Conservation (phyloP, 441 rosid species). For the Flueggea neowawraea region DNA sequence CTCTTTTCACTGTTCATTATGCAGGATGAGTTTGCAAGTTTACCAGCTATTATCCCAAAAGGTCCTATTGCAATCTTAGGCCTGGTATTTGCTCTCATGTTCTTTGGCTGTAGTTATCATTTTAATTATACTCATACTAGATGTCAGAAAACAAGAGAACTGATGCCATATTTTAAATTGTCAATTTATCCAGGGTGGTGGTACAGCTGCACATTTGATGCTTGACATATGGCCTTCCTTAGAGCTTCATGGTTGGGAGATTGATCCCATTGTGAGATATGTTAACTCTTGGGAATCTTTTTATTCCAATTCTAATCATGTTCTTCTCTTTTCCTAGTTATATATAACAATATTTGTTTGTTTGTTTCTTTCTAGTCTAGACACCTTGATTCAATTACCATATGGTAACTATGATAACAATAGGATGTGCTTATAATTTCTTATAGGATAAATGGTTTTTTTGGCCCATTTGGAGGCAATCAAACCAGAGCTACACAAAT, state of each 20-base stretch:
- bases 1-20: neutral
- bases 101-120: neutral
- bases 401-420: too few species aligned
- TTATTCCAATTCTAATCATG: neutral
- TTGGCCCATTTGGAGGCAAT: too few species aligned
- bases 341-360: neutral
- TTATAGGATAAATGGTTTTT: too few species aligned
- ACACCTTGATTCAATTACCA: too few species aligned
- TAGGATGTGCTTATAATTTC: too few species aligned
- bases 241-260: slow-evolving; percentile 85
- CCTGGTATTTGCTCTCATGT: slow-evolving; percentile 38
- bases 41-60: slow-evolving; percentile 66
- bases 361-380: too few species aligned
- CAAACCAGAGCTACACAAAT: too few species aligned
- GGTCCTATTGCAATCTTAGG: slow-evolving; percentile 85
- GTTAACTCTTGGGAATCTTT: neutral
- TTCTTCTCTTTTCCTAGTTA: neutral
- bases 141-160: neutral
- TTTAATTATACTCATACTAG: neutral
- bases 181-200: slow-evolving; percentile 56
- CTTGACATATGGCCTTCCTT: slow-evolving; percentile 76
- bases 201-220: slow-evolving; percentile 86
- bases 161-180: neutral
- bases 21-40: slow-evolving; percentile 76
- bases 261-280: slow-evolving; percentile 68